Base-by-base conservation (phyloP, 192 early-diverging fungal species). In the Rhizophagus prolifer region DNA sequence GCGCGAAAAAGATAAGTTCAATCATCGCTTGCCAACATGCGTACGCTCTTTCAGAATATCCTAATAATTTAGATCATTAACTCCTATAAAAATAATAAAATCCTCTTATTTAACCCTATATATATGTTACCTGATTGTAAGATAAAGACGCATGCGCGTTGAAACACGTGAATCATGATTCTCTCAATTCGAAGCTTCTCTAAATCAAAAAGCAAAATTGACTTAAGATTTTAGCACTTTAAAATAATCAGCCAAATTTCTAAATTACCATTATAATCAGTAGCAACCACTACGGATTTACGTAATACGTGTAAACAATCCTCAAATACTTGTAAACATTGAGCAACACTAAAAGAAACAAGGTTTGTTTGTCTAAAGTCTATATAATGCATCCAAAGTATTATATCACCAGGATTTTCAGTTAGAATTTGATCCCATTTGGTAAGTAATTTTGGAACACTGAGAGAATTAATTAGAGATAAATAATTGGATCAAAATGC, bases 321-420 rank as follows among this genome's bases (percentile, higher is more conserved):
- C 74, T 85, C 79, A 70, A 85, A 80, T 9, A 87, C 82, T 26
- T 76, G 59, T 10, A 81, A 46, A 60, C 74, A 75, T 10, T 75
- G 74, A 31, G 31, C 21, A 72, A 86, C 85, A 7, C 84, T 78
- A 36, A 87, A 90, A 64, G 85, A 87, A 5, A 82, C 60, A 21
- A 88, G 86, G 63, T 86, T 85, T 28, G 86, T 85, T 64, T 90
- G 88, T 9, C 88, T 67, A 63, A 84, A 85, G 54, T 88, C 83
- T 58, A 90, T 72, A 54, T 90, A 90, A 30, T 90, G 81, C 12
- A 86, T 85, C 88, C 88, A 90, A 12, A 90, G 70, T 9, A 58
- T 65, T 21, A 87, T 79, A 25, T 84, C 81, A n/a, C 82, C 63
- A 3, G 81, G 70, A 23, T 76, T 61, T 8, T 77, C 69, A 38